Percentiles rank a stretch among this genome's conserved stretches.
phyloP scores from a whole-genome alignment of 257 asterid species.

The Nicotiana paniculata region DNA sequence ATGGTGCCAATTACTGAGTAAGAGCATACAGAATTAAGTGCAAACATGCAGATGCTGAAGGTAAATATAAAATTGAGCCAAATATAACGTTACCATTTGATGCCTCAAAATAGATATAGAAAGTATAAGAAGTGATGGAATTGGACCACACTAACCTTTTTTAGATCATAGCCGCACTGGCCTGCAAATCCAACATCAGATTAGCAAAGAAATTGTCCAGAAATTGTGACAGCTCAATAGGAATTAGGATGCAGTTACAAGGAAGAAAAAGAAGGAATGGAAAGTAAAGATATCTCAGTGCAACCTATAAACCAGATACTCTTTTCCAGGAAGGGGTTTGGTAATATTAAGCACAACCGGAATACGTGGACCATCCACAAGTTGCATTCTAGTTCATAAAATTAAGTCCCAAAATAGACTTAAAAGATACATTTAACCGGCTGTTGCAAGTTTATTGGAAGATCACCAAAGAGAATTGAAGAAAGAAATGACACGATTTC shows the following conservation, averaged over 20 bases:
- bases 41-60: neutral
- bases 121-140: neutral
- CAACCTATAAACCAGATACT: neutral
- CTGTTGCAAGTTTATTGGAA: neutral
- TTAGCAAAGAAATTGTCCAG: conserved; percentile 19
- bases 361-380: neutral
- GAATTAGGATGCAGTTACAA: neutral
- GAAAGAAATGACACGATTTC: neutral
- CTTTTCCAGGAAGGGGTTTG: neutral
- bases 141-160: conserved; percentile 43
- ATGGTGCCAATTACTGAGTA: neutral
- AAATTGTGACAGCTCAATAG: conserved; percentile 11
- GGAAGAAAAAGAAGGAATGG: neutral
- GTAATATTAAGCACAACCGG: neutral
- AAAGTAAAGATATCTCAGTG: neutral
- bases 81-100: neutral
- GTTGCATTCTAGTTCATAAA: neutral
- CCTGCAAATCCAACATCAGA: conserved; percentile 46
- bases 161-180: conserved; percentile 68
- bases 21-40: neutral
- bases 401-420: conserved; percentile 1
- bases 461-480: neutral
- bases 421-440: neutral
- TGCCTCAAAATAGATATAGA: neutral
- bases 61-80: neutral